Base-by-base conservation (phyloP, 2,329 filamentous ascomycete genomes). In the Epicoccum sorghinum region DNA sequence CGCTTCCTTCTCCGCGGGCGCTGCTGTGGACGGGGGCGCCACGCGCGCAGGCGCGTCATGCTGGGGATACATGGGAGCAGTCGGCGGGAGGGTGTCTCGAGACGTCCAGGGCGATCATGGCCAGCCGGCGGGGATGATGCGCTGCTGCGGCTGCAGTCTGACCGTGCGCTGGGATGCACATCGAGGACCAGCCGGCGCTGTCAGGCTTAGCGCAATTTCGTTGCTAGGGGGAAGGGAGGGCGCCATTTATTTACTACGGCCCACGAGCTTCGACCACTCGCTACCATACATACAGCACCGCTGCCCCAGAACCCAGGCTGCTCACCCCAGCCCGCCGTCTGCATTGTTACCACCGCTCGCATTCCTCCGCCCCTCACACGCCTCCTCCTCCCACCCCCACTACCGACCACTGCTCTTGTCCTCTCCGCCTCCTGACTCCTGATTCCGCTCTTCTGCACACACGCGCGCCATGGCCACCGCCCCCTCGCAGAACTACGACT, bases 401-500 rank as follows among this genome's bases (percentile, higher is more conserved):
- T n/a, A 9, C 23, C 22, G 23, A n/a, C 27, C 22, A 6, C 3
- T 29, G 6, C 6, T 9, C 27, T 29, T 9, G 9, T 29, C 27
- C 27, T 9, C 27, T 9, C 27, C 27, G 9, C 27, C 6, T 29
- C 38, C 18, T 18, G 38, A 23, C 24, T 8, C 4, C 38, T 13
- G 35, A 14, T n/a, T 14, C 5, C 37, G 12, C n/a, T 14, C 37
- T 24, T 4, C 37, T 22, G 8, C 29, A 37, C 32, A n/a, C 46
- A 25, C 46, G 39, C 23, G 18, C 39, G 52, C 18, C 46, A 55
- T 55, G 52, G 52, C 52, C 32, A 65, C 69, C 50, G 59, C 65
- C 39, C 60, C 68, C 44, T 65, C 71, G 39, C 76, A 77, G 46
- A 79, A 82, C 69, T 80, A 83, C 78, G 82, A 84, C 72, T 81